A percentile compares a stretch with the other conserved stretches of the same genome.
Conservation (phyloP, 371 early-diverging fungal genomes). For the Mucor sp. region DNA sequence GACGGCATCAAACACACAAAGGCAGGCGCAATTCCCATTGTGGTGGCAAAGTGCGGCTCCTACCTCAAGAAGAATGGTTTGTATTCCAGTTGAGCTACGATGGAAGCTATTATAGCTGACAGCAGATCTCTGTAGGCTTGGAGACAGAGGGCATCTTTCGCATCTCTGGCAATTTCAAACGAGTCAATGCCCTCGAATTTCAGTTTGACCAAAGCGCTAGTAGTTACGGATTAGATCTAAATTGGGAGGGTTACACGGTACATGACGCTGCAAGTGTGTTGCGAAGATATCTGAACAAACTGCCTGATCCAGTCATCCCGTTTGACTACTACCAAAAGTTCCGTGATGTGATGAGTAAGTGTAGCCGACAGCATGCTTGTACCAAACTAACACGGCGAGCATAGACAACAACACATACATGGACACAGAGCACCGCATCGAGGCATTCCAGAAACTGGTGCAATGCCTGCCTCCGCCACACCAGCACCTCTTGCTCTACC, state of each 20-base stretch:
- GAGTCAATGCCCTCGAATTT: constrained; percentile 53
- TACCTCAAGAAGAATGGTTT: constrained; percentile 36
- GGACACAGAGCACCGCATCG: constrained; percentile 30
- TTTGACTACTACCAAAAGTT: constrained; percentile 51
- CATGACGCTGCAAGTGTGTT: constrained; percentile 63
- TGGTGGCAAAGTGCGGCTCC: constrained; percentile 55
- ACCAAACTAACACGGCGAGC: neutral
- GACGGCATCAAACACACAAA: constrained; percentile 29
- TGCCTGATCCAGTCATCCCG: constrained; percentile 60
- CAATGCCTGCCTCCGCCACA: constrained; percentile 49
- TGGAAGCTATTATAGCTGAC: neutral
- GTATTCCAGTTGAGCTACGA: neutral
- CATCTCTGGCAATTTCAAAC: constrained; percentile 42
- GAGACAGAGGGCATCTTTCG: constrained; percentile 35
- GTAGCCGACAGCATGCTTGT: neutral
- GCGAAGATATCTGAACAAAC: constrained; percentile 53
- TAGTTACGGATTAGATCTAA: constrained; percentile 52
- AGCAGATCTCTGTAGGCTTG: constrained; percentile 5
- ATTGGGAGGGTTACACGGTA: constrained; percentile 57
- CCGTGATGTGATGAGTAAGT: constrained; percentile 53
- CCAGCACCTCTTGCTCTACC: constrained; percentile 57
- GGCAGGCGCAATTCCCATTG: constrained; percentile 51
- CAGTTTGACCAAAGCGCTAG: constrained; percentile 54
- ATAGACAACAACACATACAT: constrained; percentile 28
- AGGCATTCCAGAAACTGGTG: constrained; percentile 49